Percentiles rank a stretch among this genome's conserved stretches.
phyloP scores from a whole-genome alignment of 805 yeast species.

The Saturnispora galanensis region DNA sequence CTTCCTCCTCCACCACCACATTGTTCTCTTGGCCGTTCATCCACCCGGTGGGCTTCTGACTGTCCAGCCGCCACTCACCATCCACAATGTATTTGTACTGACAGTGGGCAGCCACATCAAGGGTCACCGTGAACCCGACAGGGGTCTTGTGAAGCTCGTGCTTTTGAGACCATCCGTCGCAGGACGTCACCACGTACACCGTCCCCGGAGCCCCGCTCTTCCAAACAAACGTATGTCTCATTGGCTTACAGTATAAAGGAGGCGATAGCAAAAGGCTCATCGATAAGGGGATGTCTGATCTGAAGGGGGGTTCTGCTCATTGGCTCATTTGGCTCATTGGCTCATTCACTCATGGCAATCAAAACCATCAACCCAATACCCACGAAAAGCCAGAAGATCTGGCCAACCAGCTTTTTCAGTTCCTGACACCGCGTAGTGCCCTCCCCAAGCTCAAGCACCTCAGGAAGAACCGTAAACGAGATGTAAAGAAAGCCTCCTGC shows the following conservation, averaged over 20 bases:
- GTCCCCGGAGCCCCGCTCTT: background rate
- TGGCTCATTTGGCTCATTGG: constrained; percentile 5
- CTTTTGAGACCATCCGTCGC: constrained; percentile 46
- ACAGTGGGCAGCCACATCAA: constrained; percentile 24
- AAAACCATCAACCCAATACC: constrained; percentile 52
- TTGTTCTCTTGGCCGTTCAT: constrained; percentile 42
- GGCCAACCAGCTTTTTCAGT: constrained; percentile 32
- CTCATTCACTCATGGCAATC: constrained; percentile 37
- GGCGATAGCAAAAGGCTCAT: too few relatives aligned
- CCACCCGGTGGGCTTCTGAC: constrained; percentile 27
- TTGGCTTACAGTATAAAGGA: background rate
- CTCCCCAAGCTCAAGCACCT: constrained; percentile 39
- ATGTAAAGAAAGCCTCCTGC: constrained; percentile 72
- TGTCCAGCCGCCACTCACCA: constrained; percentile 39
- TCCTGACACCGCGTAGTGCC: constrained; percentile 31
- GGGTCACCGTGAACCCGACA: constrained; percentile 13
- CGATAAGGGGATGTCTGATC: too few relatives aligned
- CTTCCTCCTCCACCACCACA: constrained; percentile 21
- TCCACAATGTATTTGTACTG: constrained; percentile 52
- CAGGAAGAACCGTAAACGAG: constrained; percentile 72
- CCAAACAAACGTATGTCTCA: constrained; percentile 5
- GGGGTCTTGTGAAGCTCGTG: constrained; percentile 33
- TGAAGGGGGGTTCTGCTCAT: too few relatives aligned
- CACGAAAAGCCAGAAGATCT: constrained; percentile 37
- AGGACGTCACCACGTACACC: constrained; percentile 52